phyloP scores from a whole-genome alignment of 129 eudicot species.

The Helianthus annuus region HanXRQr2.0-SUNRISE NC_035449.2:45293513-45294012 shows the following conservation, averaged over 20 bases:
- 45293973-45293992: too few relatives aligned
- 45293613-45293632: constrained; percentile 46
- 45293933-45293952: constrained; percentile 89
- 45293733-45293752: constrained; percentile 93
- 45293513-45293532: constrained; percentile 60
- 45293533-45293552: constrained; percentile 23
- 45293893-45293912: constrained; percentile 36
- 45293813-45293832: constrained; percentile 82
- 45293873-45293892: constrained; percentile 89
- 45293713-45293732: constrained; percentile 65
- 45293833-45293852: constrained; percentile 87
- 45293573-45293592: constrained; percentile 55
- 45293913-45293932: constrained; percentile 79
- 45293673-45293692: constrained; percentile 59
- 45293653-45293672: constrained; percentile 74
- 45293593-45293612: constrained; percentile 59
- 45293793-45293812: constrained; percentile 75
- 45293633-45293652: constrained; percentile 50
- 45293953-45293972: constrained; percentile 54
- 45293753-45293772: constrained; percentile 66
- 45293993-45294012: constrained; percentile 45
- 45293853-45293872: constrained; percentile 76
- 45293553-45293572: constrained; percentile 59
- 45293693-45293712: constrained; percentile 57
- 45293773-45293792: constrained; percentile 63